Evolutionary conservation across 225 moss, liverwort and hornwort genomes (phyloP), one percentile per base, ranked within the genome.

Genomic region (Neckera pumila): DNA sequence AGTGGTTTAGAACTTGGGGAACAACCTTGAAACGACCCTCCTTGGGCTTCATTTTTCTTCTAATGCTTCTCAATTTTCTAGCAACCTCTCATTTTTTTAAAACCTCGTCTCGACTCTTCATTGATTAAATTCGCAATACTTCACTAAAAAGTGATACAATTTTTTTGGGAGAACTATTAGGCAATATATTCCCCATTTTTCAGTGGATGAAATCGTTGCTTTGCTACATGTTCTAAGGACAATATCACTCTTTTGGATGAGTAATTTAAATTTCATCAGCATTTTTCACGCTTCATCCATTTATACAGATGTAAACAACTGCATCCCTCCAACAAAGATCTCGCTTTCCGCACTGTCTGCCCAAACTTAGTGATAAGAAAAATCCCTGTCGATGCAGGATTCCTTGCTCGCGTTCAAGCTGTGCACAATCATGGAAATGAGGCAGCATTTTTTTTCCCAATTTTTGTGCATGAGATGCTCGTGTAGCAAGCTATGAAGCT

Each of bases 41-140:
- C 17, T 17, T 54, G 17, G 17, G 7, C 17, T 54, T 17, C 54
- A 54, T 17, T 54, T 54, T 54, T 54, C 54, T 54, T 54, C 6
- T 6, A 54, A 54, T 54, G 56, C 16, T 63, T 31, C 16, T n/a
- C n/a, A 12, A 67, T 22, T 67, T 67, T 21, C 12, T 65, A 65
- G 9, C 3, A 10, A 10, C 19, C 36, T 19, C 0, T 36, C 18
- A 19, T 20, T 36, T 66, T 66, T 2, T 5, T 8, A 0, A 21
- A n/a, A 21, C 21, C 11, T 0, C 0, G 4, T 13, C 6, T 70
- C 25, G 25, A 69, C 14, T 14, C 40, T 0, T 40, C 14, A 14
- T 70, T 70, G 8, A 40, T 25, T 0, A 1, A 1, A 0, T 70
- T 5, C 14, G 14, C 26, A 70, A 70, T 70, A 7, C 25, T 12